Percentiles rank a stretch among this genome's conserved stretches.
Evolutionary conservation across 805 yeast species (phyloP).

Genomic region (Kockiozyma suomiensis): DNA sequence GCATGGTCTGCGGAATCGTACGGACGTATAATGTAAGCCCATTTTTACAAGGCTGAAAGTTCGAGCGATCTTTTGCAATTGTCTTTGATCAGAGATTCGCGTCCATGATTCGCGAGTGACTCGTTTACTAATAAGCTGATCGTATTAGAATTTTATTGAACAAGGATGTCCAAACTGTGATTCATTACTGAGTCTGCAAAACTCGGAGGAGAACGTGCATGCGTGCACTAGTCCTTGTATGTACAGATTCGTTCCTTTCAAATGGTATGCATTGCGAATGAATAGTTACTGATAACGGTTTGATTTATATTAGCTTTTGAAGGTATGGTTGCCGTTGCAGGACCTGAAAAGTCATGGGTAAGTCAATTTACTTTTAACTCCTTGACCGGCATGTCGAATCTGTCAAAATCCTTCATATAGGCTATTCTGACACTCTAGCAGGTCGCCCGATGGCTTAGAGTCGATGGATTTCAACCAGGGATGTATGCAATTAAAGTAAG

Average conservation of each 20-base stretch:
- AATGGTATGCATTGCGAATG: no score
- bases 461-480: slow-evolving; percentile 86
- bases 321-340: slow-evolving; percentile 89
- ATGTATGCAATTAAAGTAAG: slow-evolving; percentile 87
- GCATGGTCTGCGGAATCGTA: slow-evolving; percentile 94
- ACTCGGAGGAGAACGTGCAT: slow-evolving; percentile 80
- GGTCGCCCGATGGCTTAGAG: slow-evolving; percentile 89
- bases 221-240: slow-evolving; percentile 88
- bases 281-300: no score
- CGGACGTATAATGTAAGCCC: slow-evolving; percentile 67
- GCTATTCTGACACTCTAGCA: no score
- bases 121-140: background rate
- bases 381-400: background rate
- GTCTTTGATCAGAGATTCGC: no score
- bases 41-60: background rate
- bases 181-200: slow-evolving; percentile 72
- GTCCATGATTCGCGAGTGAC: no score
- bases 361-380: background rate
- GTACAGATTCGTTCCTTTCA: slow-evolving; percentile 15
- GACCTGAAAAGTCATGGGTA: slow-evolving; percentile 84
- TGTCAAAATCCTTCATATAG: no score
- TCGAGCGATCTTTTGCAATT: background rate
- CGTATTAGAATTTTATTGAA: slow-evolving; percentile 60
- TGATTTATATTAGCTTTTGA: slow-evolving; percentile 60
- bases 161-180: slow-evolving; percentile 98